Base-by-base conservation (phyloP, 768 basidiomycete species). In the Grammothele lineata region DNA sequence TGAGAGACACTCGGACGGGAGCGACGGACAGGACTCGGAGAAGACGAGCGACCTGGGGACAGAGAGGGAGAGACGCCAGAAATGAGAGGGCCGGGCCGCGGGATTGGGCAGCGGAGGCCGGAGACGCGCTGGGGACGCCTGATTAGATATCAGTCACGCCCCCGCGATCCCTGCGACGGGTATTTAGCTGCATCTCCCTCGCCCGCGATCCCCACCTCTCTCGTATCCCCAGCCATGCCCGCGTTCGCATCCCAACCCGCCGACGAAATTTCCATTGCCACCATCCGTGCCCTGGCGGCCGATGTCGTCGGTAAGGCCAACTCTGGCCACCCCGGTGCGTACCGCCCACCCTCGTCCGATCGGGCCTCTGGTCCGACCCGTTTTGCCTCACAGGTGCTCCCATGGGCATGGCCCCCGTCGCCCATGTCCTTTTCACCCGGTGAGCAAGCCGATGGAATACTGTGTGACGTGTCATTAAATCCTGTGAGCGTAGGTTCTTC, bases 361-460 rank as follows among this genome's bases (percentile, higher is more conserved):
- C 61, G 40, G 18, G n/a, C 7, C 8, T 14, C 8, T 36, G 43
- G 23, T 26, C 48, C 36, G 27, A 15, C 14, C 21, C 53, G 59
- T 36, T 47, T 43, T 21, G 14, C n/a, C 21, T 23, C 45, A 9
- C 57, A 87, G 90, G 90, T 67, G 93, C 93, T 34, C 92, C 92
- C 22, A 86, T 95, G 91, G 92, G 91, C 56, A 80, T 93, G 87
- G 90, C 90, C 2, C 88, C 90, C 24, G 85, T 72, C 37, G 78
- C 89, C 46, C 88, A 91, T 55, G 71, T 92, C 45, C 77, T 92
- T 12, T 91, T 87, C 68, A 79, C 87, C 53, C 73, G 81, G 92
- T 84, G 57, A 25, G 66, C 40, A 15, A 32, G 30, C n/a, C n/a
- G n/a, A n/a, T n/a, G n/a, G n/a, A n/a, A n/a, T n/a, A n/a, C n/a